These are phyloP conservation scores for Geosmithia flava DNA, from an alignment of 2,329 filamentous ascomycete genomes.

Conservation along the genomic window DNA sequence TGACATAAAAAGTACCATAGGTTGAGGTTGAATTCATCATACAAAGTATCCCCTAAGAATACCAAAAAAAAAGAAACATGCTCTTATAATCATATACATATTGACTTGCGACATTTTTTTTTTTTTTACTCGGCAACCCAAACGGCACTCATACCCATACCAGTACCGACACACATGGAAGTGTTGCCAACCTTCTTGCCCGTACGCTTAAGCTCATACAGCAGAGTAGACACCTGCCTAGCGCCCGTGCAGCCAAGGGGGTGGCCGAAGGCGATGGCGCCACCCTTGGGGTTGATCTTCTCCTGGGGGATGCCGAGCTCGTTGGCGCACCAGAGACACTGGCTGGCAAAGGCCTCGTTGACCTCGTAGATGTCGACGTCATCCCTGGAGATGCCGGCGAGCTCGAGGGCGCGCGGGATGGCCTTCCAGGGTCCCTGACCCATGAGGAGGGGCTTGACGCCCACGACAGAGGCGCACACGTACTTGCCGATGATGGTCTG, in stretches of 20 bases:
- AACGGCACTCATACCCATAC: slow-evolving; percentile 95
- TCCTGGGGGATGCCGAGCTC: slow-evolving; percentile 70
- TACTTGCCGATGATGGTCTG: slow-evolving; percentile 90
- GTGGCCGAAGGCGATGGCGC: slow-evolving; percentile 92
- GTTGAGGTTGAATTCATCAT: too few species aligned
- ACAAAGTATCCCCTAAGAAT: too few species aligned
- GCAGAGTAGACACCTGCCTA: slow-evolving; percentile 80
- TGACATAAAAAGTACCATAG: too few species aligned
- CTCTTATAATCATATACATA: background rate
- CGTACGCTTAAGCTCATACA: slow-evolving; percentile 80
- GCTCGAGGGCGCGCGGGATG: slow-evolving; percentile 82
- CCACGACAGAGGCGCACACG: slow-evolving; percentile 72
- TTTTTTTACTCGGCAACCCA: slow-evolving; percentile 79
- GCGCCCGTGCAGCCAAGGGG: slow-evolving; percentile 91
- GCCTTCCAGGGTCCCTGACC: slow-evolving; percentile 91
- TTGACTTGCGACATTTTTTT: too few species aligned
- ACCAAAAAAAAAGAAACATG: too few species aligned
- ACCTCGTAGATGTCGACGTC: slow-evolving; percentile 98
- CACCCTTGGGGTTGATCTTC: slow-evolving; percentile 96
- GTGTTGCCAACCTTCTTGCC: slow-evolving; percentile 80
- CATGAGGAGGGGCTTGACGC: slow-evolving; percentile 90
- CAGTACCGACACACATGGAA: slow-evolving; percentile 93
- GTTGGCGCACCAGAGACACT: slow-evolving; percentile 88
- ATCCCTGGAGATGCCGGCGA: slow-evolving; percentile 73
- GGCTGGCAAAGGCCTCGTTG: slow-evolving; percentile 95